These are phyloP conservation scores for Suillus paluster DNA, from an alignment of 768 basidiomycete species.

Conservation along the genomic window DNA sequence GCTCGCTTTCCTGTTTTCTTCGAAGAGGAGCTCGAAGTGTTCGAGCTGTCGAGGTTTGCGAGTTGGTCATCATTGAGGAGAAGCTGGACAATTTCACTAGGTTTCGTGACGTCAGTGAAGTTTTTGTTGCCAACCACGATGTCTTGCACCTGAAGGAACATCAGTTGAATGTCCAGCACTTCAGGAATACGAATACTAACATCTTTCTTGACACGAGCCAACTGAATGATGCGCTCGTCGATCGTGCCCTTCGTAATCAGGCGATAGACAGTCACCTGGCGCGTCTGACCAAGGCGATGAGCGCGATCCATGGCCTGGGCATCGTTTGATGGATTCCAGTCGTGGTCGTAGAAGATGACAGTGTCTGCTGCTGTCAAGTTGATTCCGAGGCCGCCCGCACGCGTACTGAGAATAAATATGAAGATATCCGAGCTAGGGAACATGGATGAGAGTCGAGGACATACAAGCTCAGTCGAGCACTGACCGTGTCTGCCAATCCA, in stretches of 20 bases:
- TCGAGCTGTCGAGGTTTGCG: slow-evolving; percentile 63
- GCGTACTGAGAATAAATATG: slow-evolving; percentile 90
- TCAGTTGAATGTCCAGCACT: background rate
- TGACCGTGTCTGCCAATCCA: slow-evolving; percentile 97
- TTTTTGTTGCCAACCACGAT: slow-evolving; percentile 98
- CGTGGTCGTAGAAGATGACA: slow-evolving; percentile 30
- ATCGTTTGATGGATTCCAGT: slow-evolving; percentile 88
- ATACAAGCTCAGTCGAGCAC: slow-evolving; percentile 21
- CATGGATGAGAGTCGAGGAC: background rate
- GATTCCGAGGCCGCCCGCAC: slow-evolving; percentile 96
- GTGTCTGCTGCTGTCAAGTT: slow-evolving; percentile 79
- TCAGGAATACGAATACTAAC: slow-evolving; percentile 45
- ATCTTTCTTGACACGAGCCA: slow-evolving; percentile 97
- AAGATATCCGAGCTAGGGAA: slow-evolving; percentile 78
- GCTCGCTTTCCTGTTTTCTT: slow-evolving; percentile 41
- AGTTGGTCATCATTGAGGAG: slow-evolving; percentile 95
- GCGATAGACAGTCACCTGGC: slow-evolving; percentile 96
- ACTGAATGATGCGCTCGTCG: slow-evolving; percentile 95
- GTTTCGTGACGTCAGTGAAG: slow-evolving; percentile 90
- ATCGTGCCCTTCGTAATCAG: slow-evolving; percentile 93
- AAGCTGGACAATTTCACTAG: slow-evolving; percentile 95
- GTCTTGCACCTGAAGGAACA: slow-evolving; percentile 82
- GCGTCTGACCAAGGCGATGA: slow-evolving; percentile 94
- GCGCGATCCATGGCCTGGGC: slow-evolving; percentile 99
- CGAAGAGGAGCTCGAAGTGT: slow-evolving; percentile 39